Evolutionary conservation across 768 basidiomycete genomes (phyloP).

Genomic region (Hygrophorus russula): DNA sequence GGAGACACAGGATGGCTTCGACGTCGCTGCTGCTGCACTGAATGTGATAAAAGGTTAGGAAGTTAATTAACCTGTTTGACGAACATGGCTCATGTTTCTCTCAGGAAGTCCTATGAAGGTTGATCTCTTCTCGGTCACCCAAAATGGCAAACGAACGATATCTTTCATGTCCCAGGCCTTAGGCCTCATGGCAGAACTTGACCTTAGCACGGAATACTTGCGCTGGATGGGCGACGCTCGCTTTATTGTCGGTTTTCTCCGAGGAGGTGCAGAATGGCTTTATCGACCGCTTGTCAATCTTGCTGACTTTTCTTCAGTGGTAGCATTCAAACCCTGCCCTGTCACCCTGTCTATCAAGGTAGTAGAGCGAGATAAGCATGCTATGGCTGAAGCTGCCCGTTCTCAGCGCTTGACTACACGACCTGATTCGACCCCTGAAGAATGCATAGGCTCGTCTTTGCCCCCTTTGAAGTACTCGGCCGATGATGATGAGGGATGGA

Average conservation of each 20-base stretch:
- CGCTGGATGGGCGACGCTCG: constrained; percentile 82
- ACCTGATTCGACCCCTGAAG: constrained; percentile 8
- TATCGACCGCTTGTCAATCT: background rate
- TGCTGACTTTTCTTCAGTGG: constrained; percentile 26
- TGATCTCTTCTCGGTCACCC: constrained; percentile 70
- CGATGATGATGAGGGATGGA: constrained; percentile 53
- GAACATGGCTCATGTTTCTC: background rate
- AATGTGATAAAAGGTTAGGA: constrained; percentile 69
- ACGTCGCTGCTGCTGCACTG: constrained; percentile 60
- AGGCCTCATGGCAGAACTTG: constrained; percentile 80
- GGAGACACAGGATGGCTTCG: constrained; percentile 45
- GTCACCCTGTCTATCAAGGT: constrained; percentile 62
- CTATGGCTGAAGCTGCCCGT: constrained; percentile 48
- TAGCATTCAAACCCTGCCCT: constrained; percentile 52
- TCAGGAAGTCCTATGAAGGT: constrained; percentile 62
- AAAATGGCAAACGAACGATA: constrained; percentile 47
- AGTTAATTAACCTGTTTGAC: background rate
- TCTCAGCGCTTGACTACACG: constrained; percentile 21
- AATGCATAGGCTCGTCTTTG: constrained; percentile 16
- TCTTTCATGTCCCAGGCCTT: constrained; percentile 80
- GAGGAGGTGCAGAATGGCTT: constrained; percentile 40
- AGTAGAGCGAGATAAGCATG: constrained; percentile 56
- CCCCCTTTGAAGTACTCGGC: constrained; percentile 35
- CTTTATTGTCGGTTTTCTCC: constrained; percentile 62
- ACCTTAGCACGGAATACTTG: constrained; percentile 73